Percentiles rank a stretch among this genome's conserved stretches.
phyloP scores from a whole-genome alignment of 495 filamentous ascomycete genomes.

The Parmelia sp. region DNA sequence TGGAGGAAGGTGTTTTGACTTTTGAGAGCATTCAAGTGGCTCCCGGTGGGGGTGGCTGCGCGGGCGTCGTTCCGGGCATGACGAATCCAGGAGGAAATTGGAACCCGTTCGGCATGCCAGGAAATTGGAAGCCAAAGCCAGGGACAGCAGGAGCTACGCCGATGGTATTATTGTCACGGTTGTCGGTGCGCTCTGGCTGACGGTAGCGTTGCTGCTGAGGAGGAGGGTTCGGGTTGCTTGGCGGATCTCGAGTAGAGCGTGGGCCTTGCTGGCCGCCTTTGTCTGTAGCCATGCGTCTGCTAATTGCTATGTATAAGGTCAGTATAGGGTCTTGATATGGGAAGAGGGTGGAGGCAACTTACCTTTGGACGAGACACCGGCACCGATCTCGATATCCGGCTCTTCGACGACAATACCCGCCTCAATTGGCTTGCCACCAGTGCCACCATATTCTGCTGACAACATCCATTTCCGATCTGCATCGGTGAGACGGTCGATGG shows the following conservation, averaged over 20 bases:
- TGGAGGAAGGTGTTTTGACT: background rate
- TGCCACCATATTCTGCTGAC: conserved; percentile 87
- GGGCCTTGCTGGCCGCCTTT: conserved; percentile 67
- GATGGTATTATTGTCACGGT: conserved; percentile 44
- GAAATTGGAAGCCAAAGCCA: conserved; percentile 60
- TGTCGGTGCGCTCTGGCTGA: conserved; percentile 34
- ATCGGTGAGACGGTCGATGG: conserved; percentile 84
- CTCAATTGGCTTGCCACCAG: conserved; percentile 74
- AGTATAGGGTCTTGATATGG: background rate
- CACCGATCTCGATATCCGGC: conserved; percentile 96
- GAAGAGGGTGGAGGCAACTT: conserved; percentile 16
- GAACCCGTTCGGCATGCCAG: conserved; percentile 58
- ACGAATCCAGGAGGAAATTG: conserved; percentile 62
- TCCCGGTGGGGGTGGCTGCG: conserved; percentile 46
- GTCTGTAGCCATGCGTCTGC: conserved; percentile 72
- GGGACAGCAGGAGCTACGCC: conserved; percentile 58
- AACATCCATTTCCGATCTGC: conserved; percentile 97
- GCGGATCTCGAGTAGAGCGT: conserved; percentile 55
- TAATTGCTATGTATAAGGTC: conserved; percentile 53
- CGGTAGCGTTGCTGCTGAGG: conserved; percentile 37
- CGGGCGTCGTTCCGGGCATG: conserved; percentile 39
- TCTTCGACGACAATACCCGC: conserved; percentile 87
- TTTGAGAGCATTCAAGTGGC: conserved; percentile 7
- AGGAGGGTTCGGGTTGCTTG: conserved; percentile 32
- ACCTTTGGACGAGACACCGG: conserved; percentile 90